Base-by-base conservation (phyloP, 164 flowering plant species). In the Tetracentron sinense region DNA sequence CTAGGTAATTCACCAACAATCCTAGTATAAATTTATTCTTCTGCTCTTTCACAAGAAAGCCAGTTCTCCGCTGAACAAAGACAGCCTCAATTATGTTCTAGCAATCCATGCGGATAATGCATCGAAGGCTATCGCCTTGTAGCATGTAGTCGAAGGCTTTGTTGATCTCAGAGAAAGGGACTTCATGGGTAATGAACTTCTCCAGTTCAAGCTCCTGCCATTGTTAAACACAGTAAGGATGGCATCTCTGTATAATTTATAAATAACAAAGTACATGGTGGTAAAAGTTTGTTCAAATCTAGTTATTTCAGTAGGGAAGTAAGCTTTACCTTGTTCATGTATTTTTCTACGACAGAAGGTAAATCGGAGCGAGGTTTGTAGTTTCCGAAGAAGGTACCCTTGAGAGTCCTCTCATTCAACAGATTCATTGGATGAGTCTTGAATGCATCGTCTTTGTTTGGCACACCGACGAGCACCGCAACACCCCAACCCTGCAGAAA, bases 401-500 rank as follows among this genome's bases (percentile, higher is more conserved):
- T 76, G 21, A 87, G 83, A 47, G 90, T 85, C 77, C 80, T 81
- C 61, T 82, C 90, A 44, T 73, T 82, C 65, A 89, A 63, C 4
- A 89, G 0, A 33, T 86, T 85, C 75, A 81, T 63, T 0, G 92
- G 92, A 51, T 83, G 78, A 8, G 96, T 89, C 60, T 74, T 79
- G 76, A 85, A 85, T 0, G 52, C 75, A 10, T 69, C 89, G 29
- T 83, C 88, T 61, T 80, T 80, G 68, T 77, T 72, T 10, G 90
- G 88, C 20, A 85, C 83, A 10, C 90, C 88, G 12, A 87, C 86
- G 11, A 85, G 81, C 1, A 87, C 85, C 38, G 88, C 88, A 23
- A 83, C 87, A 44, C 89, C 87, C 89, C 86, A 85, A 3, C 89
- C 89, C 92, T 86, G 76, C 54, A 68, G 63, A n/a, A 3, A 59